Conservation (phyloP, 768 basidiomycete species). For the Mycena olivaceomarginata region DNA sequence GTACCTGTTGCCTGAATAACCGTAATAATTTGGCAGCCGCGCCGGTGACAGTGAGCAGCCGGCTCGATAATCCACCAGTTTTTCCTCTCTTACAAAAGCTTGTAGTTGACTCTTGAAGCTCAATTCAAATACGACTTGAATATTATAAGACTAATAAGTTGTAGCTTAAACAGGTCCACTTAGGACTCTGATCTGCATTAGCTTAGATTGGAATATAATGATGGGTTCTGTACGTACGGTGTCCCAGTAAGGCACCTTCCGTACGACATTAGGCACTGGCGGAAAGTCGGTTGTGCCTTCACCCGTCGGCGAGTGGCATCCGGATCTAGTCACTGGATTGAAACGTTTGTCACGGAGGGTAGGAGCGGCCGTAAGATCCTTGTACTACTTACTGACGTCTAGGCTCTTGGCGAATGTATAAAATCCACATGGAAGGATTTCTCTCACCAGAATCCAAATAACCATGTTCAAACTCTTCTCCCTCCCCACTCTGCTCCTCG, state of each 20-base stretch:
- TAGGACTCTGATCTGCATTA: background rate
- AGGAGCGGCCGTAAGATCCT: constrained; percentile 12
- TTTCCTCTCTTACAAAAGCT: too few species aligned
- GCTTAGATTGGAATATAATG: constrained; percentile 3
- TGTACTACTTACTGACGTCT: constrained; percentile 21
- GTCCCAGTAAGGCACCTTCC: constrained; percentile 11
- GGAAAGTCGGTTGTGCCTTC: background rate
- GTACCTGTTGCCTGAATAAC: too few species aligned
- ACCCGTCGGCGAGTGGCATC: background rate
- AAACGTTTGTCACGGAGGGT: background rate
- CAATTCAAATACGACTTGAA: too few species aligned
- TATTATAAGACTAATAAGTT: too few species aligned
- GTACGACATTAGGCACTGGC: background rate
- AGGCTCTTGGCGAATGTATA: constrained; percentile 27
- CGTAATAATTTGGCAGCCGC: too few species aligned
- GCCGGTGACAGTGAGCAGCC: too few species aligned
- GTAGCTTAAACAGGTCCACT: too few species aligned
- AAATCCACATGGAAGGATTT: constrained; percentile 20
- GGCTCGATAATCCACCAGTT: too few species aligned
- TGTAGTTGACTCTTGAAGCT: too few species aligned
- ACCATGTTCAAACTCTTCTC: constrained; percentile 27
- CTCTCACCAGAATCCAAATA: constrained; percentile 26
- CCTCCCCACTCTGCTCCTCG: constrained; percentile 26
- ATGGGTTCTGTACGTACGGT: constrained; percentile 4
- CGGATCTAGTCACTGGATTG: background rate